Evolutionary conservation across 2,329 filamentous ascomycete genomes (phyloP).

Genomic region (Fusarium cicatricum): DNA sequence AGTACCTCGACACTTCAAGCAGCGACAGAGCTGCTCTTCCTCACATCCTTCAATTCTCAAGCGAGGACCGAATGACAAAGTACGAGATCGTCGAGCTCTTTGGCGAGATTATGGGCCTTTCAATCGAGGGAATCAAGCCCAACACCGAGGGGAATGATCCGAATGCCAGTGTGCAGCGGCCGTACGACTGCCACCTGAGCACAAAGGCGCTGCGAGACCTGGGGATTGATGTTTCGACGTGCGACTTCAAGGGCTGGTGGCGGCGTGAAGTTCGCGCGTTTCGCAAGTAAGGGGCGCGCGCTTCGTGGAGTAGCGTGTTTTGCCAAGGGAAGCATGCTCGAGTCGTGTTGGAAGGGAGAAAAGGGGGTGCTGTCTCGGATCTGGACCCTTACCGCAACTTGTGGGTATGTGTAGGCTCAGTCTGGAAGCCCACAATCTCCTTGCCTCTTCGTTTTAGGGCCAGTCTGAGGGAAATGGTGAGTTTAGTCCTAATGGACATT

Average conservation of each 20-base stretch:
- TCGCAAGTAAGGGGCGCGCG: constrained; percentile 53
- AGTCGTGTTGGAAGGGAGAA: constrained; percentile 15
- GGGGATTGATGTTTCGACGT: constrained; percentile 76
- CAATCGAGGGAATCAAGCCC: constrained; percentile 71
- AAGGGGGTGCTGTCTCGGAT: constrained; percentile 23
- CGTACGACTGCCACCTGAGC: constrained; percentile 88
- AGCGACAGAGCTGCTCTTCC: constrained; percentile 65
- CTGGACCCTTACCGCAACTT: background rate
- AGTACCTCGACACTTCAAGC: constrained; percentile 66
- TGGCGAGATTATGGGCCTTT: constrained; percentile 79
- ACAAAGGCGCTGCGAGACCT: constrained; percentile 76
- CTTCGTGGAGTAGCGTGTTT: background rate
- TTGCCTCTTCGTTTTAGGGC: background rate
- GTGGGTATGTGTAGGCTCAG: constrained; percentile 1
- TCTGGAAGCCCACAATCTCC: background rate
- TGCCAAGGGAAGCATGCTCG: constrained; percentile 9
- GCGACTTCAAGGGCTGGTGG: constrained; percentile 87
- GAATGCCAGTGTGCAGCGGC: constrained; percentile 75
- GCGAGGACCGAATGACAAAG: constrained; percentile 87
- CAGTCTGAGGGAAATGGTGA: background rate
- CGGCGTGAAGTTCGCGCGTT: constrained; percentile 68
- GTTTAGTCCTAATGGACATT: background rate
- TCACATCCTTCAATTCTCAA: constrained; percentile 81
- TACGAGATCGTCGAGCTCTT: constrained; percentile 86
- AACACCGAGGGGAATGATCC: constrained; percentile 78